Evolutionary conservation across 2,329 filamentous ascomycete species (phyloP).

Genomic region (Pyrenophora seminiperda): DNA sequence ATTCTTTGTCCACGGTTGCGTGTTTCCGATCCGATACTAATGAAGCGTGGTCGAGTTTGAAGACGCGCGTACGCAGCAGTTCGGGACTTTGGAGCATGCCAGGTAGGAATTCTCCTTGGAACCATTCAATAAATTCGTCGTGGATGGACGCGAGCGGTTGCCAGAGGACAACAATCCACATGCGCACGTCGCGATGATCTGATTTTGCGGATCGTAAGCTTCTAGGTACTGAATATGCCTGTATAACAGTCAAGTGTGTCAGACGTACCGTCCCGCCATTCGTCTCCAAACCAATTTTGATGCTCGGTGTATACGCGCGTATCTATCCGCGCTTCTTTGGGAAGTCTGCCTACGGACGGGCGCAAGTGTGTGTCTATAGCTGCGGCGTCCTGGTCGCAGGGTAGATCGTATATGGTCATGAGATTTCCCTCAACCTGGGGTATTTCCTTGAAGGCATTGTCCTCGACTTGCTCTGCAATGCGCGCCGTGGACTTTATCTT

Average conservation of each 20-base stretch:
- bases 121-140: slow-evolving; percentile 22
- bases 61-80: slow-evolving; percentile 18
- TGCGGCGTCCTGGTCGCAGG: slow-evolving; percentile 6
- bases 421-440: slow-evolving; percentile 10
- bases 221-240: not conserved
- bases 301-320: slow-evolving; percentile 16
- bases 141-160: slow-evolving; percentile 10
- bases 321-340: slow-evolving; percentile 12
- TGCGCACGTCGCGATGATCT: slow-evolving; percentile 19
- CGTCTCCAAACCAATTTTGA: slow-evolving; percentile 11
- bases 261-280: slow-evolving; percentile 19
- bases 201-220: slow-evolving; percentile 1
- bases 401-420: slow-evolving; percentile 21
- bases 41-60: slow-evolving; percentile 20
- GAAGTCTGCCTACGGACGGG: slow-evolving; percentile 6
- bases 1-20: slow-evolving; percentile 2
- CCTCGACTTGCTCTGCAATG: slow-evolving; percentile 12
- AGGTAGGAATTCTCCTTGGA: slow-evolving; percentile 15
- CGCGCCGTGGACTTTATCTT: slow-evolving; percentile 15
- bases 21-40: slow-evolving; percentile 6
- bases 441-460: slow-evolving; percentile 22
- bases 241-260: not conserved
- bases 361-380: slow-evolving; percentile 14
- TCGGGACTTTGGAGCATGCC: slow-evolving; percentile 23
- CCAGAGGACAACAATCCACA: slow-evolving; percentile 21